Evolutionary conservation across 192 early-diverging fungal species (phyloP).

Genomic region (Allomyces javanicus): DNA sequence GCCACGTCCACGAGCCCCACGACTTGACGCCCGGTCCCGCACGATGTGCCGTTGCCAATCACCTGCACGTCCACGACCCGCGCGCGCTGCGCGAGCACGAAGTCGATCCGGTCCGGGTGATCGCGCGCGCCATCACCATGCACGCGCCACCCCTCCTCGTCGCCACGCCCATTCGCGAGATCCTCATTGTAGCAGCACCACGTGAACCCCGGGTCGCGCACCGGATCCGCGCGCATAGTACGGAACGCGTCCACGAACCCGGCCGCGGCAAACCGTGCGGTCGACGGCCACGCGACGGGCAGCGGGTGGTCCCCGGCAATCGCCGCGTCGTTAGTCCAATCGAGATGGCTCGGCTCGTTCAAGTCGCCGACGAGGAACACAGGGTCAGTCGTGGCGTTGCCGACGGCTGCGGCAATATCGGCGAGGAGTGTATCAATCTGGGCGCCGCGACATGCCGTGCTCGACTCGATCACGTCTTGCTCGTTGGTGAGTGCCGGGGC

Average conservation of each 20-base stretch:
- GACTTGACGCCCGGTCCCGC: background rate
- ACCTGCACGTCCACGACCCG: background rate
- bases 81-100: background rate
- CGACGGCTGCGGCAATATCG: constrained; percentile 10
- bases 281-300: constrained; percentile 11
- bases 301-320: constrained; percentile 13
- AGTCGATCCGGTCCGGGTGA: background rate
- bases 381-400: constrained; percentile 10
- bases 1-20: background rate
- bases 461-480: constrained; percentile 14
- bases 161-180: background rate
- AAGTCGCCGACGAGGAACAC: constrained; percentile 18
- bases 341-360: constrained; percentile 20
- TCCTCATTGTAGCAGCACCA: background rate
- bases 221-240: background rate
- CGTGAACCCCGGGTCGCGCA: background rate
- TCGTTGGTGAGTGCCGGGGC: constrained; percentile 11
- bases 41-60: background rate
- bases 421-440: constrained; percentile 10
- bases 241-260: constrained; percentile 18
- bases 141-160: background rate
- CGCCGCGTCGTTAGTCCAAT: constrained; percentile 14
- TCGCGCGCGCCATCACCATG: background rate
- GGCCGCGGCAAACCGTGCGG: constrained; percentile 8
- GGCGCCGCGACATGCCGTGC: constrained; percentile 9